Evolutionary conservation across 2,329 filamentous ascomycete species (phyloP), one percentile per base, ranked within the genome.

Genomic region (Sclerotinia borealis): DNA sequence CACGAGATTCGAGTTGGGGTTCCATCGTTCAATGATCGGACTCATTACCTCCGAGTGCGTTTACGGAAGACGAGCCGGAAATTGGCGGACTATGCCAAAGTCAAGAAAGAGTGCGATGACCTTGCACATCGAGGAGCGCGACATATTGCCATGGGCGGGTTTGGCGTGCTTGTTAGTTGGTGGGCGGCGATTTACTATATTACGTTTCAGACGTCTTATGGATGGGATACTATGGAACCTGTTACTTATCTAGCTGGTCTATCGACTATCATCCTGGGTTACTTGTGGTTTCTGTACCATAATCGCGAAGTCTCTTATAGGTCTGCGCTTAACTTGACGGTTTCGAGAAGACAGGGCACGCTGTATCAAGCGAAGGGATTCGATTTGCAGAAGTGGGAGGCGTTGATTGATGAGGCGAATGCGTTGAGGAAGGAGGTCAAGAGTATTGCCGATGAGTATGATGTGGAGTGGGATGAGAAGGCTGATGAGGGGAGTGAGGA

Each of bases 221-320:
- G 92, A 6, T 96, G 92, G 92, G 92, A 96, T 71, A 84, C 92
- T 8, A 92, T 96, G 80, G 92, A 96, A 76, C 92, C 92, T 0
- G 85, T 96, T 2, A 96, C 92, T 0, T 96, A 96, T 73, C 85
- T 96, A 19, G 92, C 90, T 2, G 90, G 92, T n/a, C 80, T 97
- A 67, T 85, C 87, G 0, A 92, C 90, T 15, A 85, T 96, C 72
- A 96, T 96, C 79, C 88, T 88, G 9, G 93, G 92, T 68, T 97
- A 97, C 72, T 80, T 96, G 61, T 97, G 92, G 91, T 96, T 97
- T 75, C 79, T 96, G 15, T 96, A 93, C 77, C 91, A 96, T 78
- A 96, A 93, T 77, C 85, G 90, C 25, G 92, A 96, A 76, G 87
- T 96, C 13, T 91, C 86, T 68, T 96, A 96, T 79, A 88, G 90